A percentile compares a stretch with the other conserved stretches of the same genome.
Conservation (phyloP, 2,329 filamentous ascomycete genomes). For the Fusarium sp. region DNA sequence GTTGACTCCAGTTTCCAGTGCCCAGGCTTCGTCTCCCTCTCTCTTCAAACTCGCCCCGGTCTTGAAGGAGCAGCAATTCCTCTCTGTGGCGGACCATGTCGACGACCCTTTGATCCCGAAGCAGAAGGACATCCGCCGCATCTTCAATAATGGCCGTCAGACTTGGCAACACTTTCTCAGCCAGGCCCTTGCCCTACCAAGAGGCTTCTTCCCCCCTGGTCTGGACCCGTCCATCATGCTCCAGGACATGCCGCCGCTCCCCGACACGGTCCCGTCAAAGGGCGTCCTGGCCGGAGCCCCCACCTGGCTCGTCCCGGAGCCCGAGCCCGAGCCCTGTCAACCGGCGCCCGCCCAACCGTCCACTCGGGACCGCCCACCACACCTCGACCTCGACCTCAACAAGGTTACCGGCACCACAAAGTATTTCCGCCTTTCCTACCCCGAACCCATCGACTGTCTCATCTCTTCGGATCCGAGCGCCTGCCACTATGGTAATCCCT, state of each 20-base stretch:
- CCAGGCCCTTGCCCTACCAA: conserved; percentile 31
- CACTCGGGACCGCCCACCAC: not conserved
- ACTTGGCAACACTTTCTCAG: conserved; percentile 38
- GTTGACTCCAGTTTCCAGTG: conserved; percentile 22
- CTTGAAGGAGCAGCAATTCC: conserved; percentile 19
- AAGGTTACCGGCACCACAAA: conserved; percentile 39
- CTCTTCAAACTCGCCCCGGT: conserved; percentile 6
- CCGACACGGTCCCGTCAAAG: conserved; percentile 32
- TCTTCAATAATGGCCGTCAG: conserved; percentile 33
- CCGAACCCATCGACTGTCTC: conserved; percentile 33
- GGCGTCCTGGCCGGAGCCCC: conserved; percentile 40
- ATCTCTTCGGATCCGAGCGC: conserved; percentile 32
- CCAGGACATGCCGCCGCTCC: conserved; percentile 41
- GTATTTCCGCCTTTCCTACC: conserved; percentile 41
- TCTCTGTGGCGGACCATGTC: conserved; percentile 25
- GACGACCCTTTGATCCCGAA: conserved; percentile 39
- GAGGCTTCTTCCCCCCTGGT: conserved; percentile 33
- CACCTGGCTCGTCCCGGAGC: conserved; percentile 39
- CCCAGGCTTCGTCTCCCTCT: conserved; percentile 14
- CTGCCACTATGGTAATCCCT: conserved; percentile 33
- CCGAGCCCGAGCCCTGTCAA: conserved; percentile 33
- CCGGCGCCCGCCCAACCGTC: not conserved
- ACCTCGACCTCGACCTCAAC: conserved; percentile 35
- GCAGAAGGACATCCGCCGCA: conserved; percentile 30
- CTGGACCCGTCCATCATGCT: conserved; percentile 39